A percentile compares a stretch with the other conserved stretches of the same genome.
Evolutionary conservation across 2,329 filamentous ascomycete genomes (phyloP).

Genomic region (Arthrobotrys musiformis): DNA sequence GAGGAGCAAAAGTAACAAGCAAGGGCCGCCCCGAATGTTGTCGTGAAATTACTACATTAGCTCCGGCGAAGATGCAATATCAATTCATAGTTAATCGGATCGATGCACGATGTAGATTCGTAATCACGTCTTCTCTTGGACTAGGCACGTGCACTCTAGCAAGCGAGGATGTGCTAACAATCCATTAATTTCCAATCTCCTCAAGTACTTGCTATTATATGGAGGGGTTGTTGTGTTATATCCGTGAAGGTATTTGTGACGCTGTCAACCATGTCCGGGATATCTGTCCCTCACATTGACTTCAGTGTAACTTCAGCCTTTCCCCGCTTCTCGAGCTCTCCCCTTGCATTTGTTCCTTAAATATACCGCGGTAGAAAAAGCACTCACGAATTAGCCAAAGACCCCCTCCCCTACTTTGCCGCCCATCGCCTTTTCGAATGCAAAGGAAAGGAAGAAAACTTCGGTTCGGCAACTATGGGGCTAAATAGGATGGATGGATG

Average conservation of each 20-base stretch:
- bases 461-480: conserved; percentile 46
- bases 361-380: conserved; percentile 34
- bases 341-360: conserved; percentile 15
- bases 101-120: neutral
- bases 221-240: conserved; percentile 5
- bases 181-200: conserved; percentile 4
- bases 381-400: conserved; percentile 43
- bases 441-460: too few species aligned
- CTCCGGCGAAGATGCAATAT: neutral
- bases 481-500: conserved; percentile 51
- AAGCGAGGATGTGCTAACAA: neutral
- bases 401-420: conserved; percentile 10
- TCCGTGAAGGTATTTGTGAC: neutral
- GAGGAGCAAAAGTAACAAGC: neutral
- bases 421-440: conserved; percentile 26
- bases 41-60: conserved; percentile 1
- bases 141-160: neutral
- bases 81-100: neutral
- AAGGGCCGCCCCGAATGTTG: neutral
- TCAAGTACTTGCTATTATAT: conserved; percentile 1
- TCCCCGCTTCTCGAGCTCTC: conserved; percentile 19
- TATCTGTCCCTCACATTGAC: conserved; percentile 2
- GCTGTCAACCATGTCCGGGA: neutral
- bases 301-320: conserved; percentile 21
- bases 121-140: conserved; percentile 1